phyloP scores from a whole-genome alignment of 1,139 yeast genomes.

The Yamadazyma blattariae region DNA sequence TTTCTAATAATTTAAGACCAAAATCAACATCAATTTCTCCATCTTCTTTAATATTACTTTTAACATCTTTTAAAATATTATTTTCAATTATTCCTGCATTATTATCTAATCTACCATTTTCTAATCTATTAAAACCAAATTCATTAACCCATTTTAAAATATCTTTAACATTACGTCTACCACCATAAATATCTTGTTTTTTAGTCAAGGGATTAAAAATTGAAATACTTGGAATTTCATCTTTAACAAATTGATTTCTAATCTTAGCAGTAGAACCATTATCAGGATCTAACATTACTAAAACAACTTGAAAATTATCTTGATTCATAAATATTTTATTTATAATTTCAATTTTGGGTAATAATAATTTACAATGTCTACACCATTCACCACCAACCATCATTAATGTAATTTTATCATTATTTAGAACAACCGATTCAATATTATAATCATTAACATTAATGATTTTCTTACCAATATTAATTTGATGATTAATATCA shows the following conservation, averaged over 20 bases:
- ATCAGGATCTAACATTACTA: conserved; percentile 66
- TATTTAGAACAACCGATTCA: conserved; percentile 48
- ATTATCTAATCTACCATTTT: conserved; percentile 45
- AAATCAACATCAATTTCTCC: conserved; percentile 1
- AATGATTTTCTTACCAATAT: conserved; percentile 2
- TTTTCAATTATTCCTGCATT: conserved; percentile 58
- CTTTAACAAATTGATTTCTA: conserved; percentile 40
- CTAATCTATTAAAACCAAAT: conserved; percentile 48
- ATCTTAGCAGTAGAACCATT: conserved; percentile 33
- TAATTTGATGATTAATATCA: too few species aligned
- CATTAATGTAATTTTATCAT: conserved; percentile 62
- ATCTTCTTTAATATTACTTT: neutral
- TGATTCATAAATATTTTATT: conserved; percentile 48
- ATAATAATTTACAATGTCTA: conserved; percentile 65
- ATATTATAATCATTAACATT: conserved; percentile 45
- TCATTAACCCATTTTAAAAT: conserved; percentile 52
- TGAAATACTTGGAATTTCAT: conserved; percentile 53
- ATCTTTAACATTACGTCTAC: conserved; percentile 39
- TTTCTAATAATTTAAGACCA: conserved; percentile 12
- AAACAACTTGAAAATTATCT: conserved; percentile 51
- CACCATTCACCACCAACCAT: conserved; percentile 83
- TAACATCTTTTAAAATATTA: conserved; percentile 1
- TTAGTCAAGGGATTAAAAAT: conserved; percentile 37
- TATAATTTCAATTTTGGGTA: conserved; percentile 59
- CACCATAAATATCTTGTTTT: conserved; percentile 37